A percentile compares a stretch with the other conserved stretches of the same genome.
Conservation (phyloP, 768 basidiomycete genomes). For the Pilatotrama ljubarskyi region DNA sequence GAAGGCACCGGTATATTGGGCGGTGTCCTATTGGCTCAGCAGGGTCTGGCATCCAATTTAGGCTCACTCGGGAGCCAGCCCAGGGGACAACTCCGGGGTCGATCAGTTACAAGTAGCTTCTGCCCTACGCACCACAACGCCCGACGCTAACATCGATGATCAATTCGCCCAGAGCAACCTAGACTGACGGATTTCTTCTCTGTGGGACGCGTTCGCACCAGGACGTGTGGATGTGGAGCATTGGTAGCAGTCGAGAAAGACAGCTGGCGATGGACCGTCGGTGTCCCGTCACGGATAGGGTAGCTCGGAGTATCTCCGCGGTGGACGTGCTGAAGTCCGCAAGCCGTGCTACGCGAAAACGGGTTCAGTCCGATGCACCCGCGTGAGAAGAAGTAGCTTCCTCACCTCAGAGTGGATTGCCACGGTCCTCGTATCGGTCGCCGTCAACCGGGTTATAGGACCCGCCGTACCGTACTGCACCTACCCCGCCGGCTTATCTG, state of each 20-base stretch:
- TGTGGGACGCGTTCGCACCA: constrained; percentile 9
- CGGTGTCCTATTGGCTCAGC: background rate
- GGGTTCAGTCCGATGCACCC: background rate
- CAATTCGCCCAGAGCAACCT: background rate
- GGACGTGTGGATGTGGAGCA: constrained; percentile 4
- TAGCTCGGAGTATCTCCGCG: background rate
- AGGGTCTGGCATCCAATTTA: background rate
- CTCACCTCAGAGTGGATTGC: too few species aligned
- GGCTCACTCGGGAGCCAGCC: background rate
- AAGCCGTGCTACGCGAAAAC: background rate
- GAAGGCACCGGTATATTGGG: background rate
- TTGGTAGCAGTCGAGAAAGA: background rate
- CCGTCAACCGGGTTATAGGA: too few species aligned
- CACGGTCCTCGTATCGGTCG: too few species aligned
- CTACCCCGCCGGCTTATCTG: too few species aligned
- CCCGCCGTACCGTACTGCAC: too few species aligned
- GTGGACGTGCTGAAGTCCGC: background rate
- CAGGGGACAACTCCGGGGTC: background rate
- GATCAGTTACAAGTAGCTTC: background rate
- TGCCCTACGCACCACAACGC: background rate
- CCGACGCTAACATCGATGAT: background rate
- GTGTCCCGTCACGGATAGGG: background rate
- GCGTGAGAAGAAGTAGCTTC: background rate
- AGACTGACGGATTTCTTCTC: background rate
- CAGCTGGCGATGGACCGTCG: background rate